Conservation (phyloP, 2,329 filamentous ascomycete species). For the Lachnellula arida region DNA sequence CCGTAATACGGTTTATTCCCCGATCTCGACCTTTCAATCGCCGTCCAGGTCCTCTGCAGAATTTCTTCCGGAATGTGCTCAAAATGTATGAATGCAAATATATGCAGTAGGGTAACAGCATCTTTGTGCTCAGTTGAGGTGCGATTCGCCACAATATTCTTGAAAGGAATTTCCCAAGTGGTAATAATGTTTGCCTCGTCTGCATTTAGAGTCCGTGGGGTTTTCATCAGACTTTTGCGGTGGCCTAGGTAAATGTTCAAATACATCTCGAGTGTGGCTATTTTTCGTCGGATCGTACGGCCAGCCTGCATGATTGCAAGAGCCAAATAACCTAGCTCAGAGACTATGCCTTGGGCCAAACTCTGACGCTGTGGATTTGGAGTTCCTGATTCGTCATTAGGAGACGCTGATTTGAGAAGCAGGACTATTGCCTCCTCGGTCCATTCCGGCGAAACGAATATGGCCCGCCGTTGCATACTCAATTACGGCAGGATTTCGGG, state of each 20-base stretch:
- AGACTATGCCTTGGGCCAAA: constrained; percentile 4
- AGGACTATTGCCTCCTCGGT: constrained; percentile 26
- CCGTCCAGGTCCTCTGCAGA: constrained; percentile 14
- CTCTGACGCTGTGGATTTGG: constrained; percentile 2
- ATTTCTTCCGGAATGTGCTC: constrained; percentile 4
- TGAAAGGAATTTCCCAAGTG: constrained; percentile 10
- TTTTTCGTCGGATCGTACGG: not conserved
- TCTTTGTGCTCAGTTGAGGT: constrained; percentile 14
- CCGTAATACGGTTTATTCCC: not conserved
- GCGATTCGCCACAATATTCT: constrained; percentile 3
- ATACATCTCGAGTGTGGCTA: not conserved
- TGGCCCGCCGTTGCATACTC: not conserved
- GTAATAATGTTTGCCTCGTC: constrained; percentile 6
- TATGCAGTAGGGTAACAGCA: constrained; percentile 16
- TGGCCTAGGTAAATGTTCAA: not conserved
- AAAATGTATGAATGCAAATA: constrained; percentile 14
- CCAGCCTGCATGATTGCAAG: constrained; percentile 27
- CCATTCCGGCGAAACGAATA: constrained; percentile 21
- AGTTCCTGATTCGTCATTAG: no score
- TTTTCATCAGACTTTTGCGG: constrained; percentile 1
- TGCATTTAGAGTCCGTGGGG: not conserved
- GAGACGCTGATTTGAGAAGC: constrained; percentile 18
- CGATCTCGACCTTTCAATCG: not conserved
- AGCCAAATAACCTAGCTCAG: constrained; percentile 19
- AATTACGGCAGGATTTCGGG: constrained; percentile 27